Base-by-base conservation (phyloP, 192 early-diverging fungal genomes). In the Backusella luteola region DNA sequence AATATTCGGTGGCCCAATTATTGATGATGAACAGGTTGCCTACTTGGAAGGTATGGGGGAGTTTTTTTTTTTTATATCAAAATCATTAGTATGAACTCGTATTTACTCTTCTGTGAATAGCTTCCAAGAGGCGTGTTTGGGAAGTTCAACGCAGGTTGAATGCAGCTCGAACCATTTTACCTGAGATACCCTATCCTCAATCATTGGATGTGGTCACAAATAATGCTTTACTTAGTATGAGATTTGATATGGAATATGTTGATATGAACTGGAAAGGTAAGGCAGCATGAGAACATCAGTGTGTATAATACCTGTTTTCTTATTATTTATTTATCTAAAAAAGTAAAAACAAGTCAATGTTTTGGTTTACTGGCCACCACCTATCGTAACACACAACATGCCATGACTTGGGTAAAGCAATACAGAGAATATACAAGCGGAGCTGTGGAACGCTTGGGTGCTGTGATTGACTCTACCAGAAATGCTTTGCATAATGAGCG, bases 111-210 rank as follows among this genome's bases (percentile, higher is more conserved):
- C 14, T 14, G 42, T 8, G 4, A 34, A 0, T 67, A 75, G 74
- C 41, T 67, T n/a, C 74, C 1, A 42, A 44, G 35, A 75, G 29
- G 34, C 66, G 66, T 41, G 5, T 68, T 35, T 73, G 52, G 44
- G 63, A 67, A 38, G 29, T 56, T 23, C 80, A 81, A 32, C 56
- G 71, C 34, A n/a, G 32, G 49, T 49, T 81, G 15, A 73, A 81
- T 44, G 4, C 35, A 3, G 80, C 73, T 14, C 67, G 80, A 17
- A 66, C 56, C 0, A 38, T 71, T 4, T 34, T 81, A 26, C 80
- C 80, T 2, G 80, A 81, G 53, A 81, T 81, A 6, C 80, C 80
- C 26, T 59, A 74, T 53, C 80, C 80, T 36, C 71, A 39, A 41
- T 67, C 66, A 14, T 32, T 77, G 21, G 67, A 81, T 74, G 66